Conservation (phyloP, 257 asterid genomes). For the Voacanga thouarsii region DNA sequence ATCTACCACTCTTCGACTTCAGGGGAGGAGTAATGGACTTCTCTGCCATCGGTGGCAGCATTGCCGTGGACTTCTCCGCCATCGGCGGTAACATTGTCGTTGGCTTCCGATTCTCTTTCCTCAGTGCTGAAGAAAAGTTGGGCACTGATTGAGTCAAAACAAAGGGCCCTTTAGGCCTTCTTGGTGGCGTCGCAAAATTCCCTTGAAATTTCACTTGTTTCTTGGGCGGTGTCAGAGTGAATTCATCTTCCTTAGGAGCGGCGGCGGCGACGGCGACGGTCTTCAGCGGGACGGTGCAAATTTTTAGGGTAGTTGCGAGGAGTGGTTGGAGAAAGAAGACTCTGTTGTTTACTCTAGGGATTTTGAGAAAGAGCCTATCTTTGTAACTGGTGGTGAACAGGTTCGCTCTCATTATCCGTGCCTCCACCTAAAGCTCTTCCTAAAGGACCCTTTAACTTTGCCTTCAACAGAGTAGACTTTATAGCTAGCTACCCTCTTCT, state of each 20-base stretch:
- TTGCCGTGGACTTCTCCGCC: neutral
- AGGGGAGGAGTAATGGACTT: conserved; percentile 48
- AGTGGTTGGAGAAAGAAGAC: conserved; percentile 83
- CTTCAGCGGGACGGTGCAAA: conserved; percentile 18
- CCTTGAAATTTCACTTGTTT: conserved; percentile 66
- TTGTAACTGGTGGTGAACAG: conserved; percentile 57
- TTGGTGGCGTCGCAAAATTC: conserved; percentile 50
- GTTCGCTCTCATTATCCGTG: conserved; percentile 26
- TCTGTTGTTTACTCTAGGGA: conserved; percentile 62
- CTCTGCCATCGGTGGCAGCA: conserved; percentile 49
- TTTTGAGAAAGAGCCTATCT: conserved; percentile 58
- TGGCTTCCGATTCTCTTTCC: conserved; percentile 94
- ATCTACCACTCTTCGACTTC: conserved; percentile 46
- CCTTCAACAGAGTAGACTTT: conserved; percentile 87
- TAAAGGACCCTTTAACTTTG: conserved; percentile 69
- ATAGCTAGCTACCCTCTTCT: conserved; percentile 82
- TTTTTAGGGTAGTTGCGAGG: conserved; percentile 47
- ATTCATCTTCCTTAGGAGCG: conserved; percentile 22
- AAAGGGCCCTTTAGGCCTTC: conserved; percentile 44
- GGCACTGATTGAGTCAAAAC: conserved; percentile 52
- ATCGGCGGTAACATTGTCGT: neutral
- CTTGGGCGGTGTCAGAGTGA: conserved; percentile 53
- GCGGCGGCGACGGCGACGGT: conserved; percentile 13
- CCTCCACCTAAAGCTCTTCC: conserved; percentile 82
- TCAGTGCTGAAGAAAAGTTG: conserved; percentile 65